Percentiles rank a stretch among this genome's conserved stretches.
Evolutionary conservation across 306 rosid species (phyloP).

Genomic region (Morella rubra): DNA sequence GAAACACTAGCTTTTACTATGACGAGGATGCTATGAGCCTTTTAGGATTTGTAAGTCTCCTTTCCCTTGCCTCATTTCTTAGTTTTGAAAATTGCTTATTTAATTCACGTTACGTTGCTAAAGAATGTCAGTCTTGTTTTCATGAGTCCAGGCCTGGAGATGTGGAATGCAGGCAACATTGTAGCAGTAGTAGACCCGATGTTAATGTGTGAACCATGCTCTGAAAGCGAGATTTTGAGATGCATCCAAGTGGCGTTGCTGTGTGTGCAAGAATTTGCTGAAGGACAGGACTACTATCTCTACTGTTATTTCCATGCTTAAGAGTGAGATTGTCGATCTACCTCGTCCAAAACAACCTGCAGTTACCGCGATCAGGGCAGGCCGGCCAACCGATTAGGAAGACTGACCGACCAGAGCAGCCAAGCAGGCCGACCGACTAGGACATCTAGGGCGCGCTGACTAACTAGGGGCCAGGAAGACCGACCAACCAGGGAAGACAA

Average conservation of each 20-base stretch:
- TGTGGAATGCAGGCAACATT: not conserved
- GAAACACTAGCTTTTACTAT: not conserved
- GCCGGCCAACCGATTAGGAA: no score
- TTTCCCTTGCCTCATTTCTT: not conserved
- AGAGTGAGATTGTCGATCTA: not conserved
- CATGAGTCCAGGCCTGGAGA: not conserved
- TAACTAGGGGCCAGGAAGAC: no score
- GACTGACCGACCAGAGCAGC: no score
- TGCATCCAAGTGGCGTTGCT: not conserved
- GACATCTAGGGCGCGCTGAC: no score
- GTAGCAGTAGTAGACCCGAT: not conserved
- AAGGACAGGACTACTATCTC: not conserved
- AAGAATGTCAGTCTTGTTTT: not conserved
- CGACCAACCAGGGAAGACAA: no score
- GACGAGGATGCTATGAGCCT: constrained; percentile 20
- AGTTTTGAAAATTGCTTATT: not conserved
- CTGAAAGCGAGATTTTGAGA: not conserved
- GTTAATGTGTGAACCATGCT: not conserved
- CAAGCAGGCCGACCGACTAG: no score
- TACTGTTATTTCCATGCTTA: not conserved
- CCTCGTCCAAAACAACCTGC: not conserved
- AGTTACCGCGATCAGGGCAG: no score
- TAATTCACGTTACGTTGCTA: not conserved
- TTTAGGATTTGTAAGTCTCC: constrained; percentile 19
- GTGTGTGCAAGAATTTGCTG: not conserved